Base-by-base conservation (phyloP, 192 early-diverging fungal genomes). In the Coemansia sp. region DNA sequence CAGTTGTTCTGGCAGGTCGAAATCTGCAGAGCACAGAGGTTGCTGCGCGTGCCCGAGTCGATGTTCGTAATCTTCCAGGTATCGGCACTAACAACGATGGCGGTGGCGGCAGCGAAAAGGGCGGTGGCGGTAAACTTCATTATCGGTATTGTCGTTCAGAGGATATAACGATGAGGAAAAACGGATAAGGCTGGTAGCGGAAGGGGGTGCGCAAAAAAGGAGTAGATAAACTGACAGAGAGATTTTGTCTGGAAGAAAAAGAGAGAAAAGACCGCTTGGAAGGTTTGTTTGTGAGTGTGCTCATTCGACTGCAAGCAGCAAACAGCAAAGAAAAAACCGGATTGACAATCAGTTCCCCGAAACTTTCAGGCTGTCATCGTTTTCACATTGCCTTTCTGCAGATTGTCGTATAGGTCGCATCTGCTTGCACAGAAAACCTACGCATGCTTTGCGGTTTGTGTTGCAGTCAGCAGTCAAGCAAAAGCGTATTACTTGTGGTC, bases 1-100 rank as follows among this genome's bases (percentile, higher is more conserved):
- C 79, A 81, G 73, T 67, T 69, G 69, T 69, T 71, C 53, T 73
- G 63, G 64, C 79, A 81, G 1, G 73, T 62, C 34, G 66, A 66
- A 41, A 72, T 59, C 61, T 81, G 79, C 6, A 56, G 64, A 27
- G 54, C 63, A 39, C 79, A 81, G 44, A 75, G 73, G 42, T 71
- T 72, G 0, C 24, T 34, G 52, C 79, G 79, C 14, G 49, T 53
- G 5, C 69, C 69, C 15, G 41, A 59, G 58, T 51, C 39, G 17
- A 71, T 37, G 55, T 43, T 54, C 18, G 72, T 76, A 37, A 81
- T 81, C 22, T 72, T 76, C 73, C 72, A 81, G 37, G 55, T 56
- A 13, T 49, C 44, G 53, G 69, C 71, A 23, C 33, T 41, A 14
- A 47, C 61, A 12, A 50, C 53, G 22, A 62, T 33, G 48, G 54